These are phyloP conservation scores for Paramecium octaurelia DNA, from an alignment of 73 alveolate genomes.

Conservation along the genomic window DNA sequence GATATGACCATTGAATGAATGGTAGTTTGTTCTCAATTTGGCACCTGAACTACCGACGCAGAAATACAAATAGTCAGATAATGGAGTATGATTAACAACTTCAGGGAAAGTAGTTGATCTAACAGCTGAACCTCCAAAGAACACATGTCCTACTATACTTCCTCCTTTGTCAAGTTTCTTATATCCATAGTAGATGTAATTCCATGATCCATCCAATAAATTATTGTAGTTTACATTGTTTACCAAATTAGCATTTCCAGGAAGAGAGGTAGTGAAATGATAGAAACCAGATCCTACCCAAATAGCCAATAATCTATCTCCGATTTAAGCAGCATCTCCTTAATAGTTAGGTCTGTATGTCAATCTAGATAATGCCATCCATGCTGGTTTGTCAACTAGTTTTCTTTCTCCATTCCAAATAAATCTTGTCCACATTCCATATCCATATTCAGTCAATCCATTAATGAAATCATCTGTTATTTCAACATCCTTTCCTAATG, in stretches of 20 bases:
- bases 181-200: conserved; percentile 8
- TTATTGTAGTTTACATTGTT: neutral
- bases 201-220: conserved; percentile 50
- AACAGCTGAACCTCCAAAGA: neutral
- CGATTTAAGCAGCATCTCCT: conserved; percentile 13
- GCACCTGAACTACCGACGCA: neutral
- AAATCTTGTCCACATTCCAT: conserved; percentile 49
- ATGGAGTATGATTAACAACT: neutral
- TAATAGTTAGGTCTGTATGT: neutral
- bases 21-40: neutral
- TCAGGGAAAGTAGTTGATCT: neutral
- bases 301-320: conserved; percentile 24
- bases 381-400: neutral
- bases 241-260: neutral
- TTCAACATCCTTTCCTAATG: neutral
- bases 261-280: neutral
- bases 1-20: neutral
- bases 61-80: neutral
- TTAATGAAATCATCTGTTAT: neutral
- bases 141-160: neutral
- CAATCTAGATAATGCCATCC: conserved; percentile 47
- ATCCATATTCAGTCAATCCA: conserved; percentile 44
- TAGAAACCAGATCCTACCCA: conserved; percentile 9
- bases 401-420: conserved; percentile 21
- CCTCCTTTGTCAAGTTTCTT: neutral